phyloP scores from a whole-genome alignment of 2,329 filamentous ascomycete species.

The Colletotrichum theobromicola region DNA sequence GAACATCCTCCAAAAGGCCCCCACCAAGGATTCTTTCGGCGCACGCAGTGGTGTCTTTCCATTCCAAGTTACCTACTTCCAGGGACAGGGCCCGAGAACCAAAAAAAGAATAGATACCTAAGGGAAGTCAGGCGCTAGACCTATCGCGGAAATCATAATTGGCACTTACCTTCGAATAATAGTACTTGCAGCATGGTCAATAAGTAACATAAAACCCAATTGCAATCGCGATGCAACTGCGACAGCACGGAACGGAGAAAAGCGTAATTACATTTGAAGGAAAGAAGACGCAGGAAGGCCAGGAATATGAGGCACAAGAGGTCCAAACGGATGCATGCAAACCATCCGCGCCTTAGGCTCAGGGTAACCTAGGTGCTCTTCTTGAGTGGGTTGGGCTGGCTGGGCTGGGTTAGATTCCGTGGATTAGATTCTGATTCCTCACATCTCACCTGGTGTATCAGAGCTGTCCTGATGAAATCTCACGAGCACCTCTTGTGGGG shows the following conservation, averaged over 20 bases:
- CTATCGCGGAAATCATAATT: background rate
- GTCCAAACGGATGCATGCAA: background rate
- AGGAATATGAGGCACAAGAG: background rate
- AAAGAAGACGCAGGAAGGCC: background rate
- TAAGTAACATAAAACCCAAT: background rate
- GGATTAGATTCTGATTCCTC: background rate
- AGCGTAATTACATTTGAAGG: background rate
- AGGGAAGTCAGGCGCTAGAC: background rate
- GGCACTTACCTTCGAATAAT: background rate
- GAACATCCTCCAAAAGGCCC: background rate
- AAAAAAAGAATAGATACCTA: background rate
- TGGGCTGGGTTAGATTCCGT: background rate
- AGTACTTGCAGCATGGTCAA: background rate
- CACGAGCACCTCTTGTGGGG: background rate
- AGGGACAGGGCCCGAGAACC: background rate
- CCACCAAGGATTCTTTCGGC: background rate
- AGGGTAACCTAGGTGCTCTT: background rate
- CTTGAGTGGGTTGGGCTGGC: background rate
- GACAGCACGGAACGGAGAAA: background rate
- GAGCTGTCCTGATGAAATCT: background rate
- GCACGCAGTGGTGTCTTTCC: background rate
- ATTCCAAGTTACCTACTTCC: too few relatives aligned
- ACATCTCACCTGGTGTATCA: background rate
- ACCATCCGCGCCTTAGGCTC: background rate
- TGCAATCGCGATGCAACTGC: background rate